Evolutionary conservation across 805 yeast species (phyloP), one percentile per base, ranked within the genome.

Genomic region (Kodamaea neixiangensis): DNA sequence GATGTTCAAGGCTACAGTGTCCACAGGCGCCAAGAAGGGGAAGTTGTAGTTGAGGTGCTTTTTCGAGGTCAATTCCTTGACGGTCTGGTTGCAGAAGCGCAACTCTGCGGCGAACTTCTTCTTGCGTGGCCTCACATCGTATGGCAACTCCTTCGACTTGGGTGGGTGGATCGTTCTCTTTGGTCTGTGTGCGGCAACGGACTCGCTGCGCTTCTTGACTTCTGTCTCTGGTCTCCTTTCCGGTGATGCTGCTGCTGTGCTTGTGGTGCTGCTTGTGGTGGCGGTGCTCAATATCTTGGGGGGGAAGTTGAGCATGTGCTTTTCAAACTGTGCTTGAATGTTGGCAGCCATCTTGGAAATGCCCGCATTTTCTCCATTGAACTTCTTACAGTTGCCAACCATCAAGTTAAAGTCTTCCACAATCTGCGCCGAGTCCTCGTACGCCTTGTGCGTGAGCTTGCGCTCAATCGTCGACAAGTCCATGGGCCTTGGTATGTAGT

Each of bases 101-200:
- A 94, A 79, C 67, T 93, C 97, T 7, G 93, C 87, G 37, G 93
- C 96, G 64, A 77, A 84, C 74, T 90, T 93, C 80, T 93, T 92
- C 71, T 89, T 89, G 57, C 96, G 82, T 43, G 99, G 99, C 64
- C 92, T 79, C 48, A 83, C 83, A 62, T 91, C 97, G 62, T 89
- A 90, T 2, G 96, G 96, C 67, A 92, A 82, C 65, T 94, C 97
- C 64, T 89, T 89, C 29, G 97, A 89, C 64, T 88, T 86, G 48
- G 99, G 99, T 2, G 99, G 99, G 66, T 92, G 97, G 44, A 94
- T 90, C 58, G 90, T 94, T 58, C 99, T 82, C 69, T 93, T 93
- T 35, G 98, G 98, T 58, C 99, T 79, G 25, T 92, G 94, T 47
- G 85, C 88, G 19, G 85, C 83, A 5, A 80, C 76, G 29, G 87